A percentile compares a stretch with the other conserved stretches of the same genome.
Evolutionary conservation across 1,284 basidiomycete genomes (phyloP).

Genomic region (Hortiboletus rubellus): DNA sequence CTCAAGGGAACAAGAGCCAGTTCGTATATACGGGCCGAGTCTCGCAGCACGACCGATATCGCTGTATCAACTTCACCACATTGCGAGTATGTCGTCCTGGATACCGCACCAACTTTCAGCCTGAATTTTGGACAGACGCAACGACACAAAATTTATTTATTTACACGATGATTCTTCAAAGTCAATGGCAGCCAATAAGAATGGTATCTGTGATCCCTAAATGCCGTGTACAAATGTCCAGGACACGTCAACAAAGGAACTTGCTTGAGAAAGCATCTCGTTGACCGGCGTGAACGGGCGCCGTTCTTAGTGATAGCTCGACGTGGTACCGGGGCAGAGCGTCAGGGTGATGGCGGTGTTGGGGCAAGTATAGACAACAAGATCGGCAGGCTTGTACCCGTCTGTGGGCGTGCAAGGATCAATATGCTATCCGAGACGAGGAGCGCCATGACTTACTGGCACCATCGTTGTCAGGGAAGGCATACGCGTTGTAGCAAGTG

Average conservation of each 20-base stretch:
- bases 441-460: constrained; percentile 14
- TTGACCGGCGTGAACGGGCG: background rate
- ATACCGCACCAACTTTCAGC: too few relatives aligned
- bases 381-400: constrained; percentile 28
- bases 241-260: too few relatives aligned
- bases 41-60: too few relatives aligned
- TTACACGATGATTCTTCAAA: too few relatives aligned
- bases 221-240: background rate
- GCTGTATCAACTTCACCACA: too few relatives aligned
- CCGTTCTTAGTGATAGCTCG: constrained; percentile 13
- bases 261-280: background rate
- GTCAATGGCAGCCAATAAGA: too few relatives aligned
- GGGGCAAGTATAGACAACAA: constrained; percentile 33
- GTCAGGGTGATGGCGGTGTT: constrained; percentile 36
- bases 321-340: constrained; percentile 35
- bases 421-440: background rate
- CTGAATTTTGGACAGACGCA: background rate
- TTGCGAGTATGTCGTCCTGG: too few relatives aligned
- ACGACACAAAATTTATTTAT: background rate
- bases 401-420: background rate
- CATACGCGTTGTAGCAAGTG: constrained; percentile 32
- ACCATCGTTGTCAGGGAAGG: constrained; percentile 37
- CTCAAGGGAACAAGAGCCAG: too few relatives aligned
- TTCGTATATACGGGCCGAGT: too few relatives aligned
- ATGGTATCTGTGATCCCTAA: background rate